A percentile compares a stretch with the other conserved stretches of the same genome.
These are phyloP conservation scores for Rhizopus arrhizus DNA, from an alignment of 371 early-diverging fungal genomes.

Conservation along the genomic window DNA sequence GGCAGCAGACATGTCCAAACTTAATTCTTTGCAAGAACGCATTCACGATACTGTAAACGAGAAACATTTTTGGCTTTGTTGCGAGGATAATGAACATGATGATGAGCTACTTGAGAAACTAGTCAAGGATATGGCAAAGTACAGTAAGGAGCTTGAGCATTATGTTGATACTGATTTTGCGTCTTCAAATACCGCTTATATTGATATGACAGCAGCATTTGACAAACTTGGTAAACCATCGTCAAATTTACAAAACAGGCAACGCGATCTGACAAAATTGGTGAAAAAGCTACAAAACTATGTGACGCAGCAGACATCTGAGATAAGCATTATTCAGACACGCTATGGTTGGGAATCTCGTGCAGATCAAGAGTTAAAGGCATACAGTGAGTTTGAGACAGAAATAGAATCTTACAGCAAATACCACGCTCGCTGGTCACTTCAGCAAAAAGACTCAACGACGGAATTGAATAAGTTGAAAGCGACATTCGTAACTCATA, in stretches of 20 bases:
- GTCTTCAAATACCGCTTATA: not conserved
- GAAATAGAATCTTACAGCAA: conserved; percentile 24
- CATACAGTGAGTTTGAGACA: conserved; percentile 18
- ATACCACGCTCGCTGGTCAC: conserved; percentile 29
- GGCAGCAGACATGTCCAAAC: not conserved
- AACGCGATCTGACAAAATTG: conserved; percentile 9
- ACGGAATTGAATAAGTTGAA: too few species aligned
- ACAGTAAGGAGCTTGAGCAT: not conserved
- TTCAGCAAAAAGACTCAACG: not conserved
- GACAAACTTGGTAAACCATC: not conserved
- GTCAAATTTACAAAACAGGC: not conserved
- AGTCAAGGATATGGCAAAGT: not conserved
- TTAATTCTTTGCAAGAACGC: conserved; percentile 16
- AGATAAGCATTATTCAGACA: conserved; percentile 14
- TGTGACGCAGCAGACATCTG: conserved; percentile 8
- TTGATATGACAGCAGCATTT: conserved; percentile 4
- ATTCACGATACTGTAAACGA: conserved; percentile 28
- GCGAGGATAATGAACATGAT: conserved; percentile 4
- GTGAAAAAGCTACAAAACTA: conserved; percentile 16
- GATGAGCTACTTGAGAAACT: not conserved
- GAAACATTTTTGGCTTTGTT: conserved; percentile 26
- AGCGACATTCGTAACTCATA: not conserved
- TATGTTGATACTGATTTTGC: not conserved
- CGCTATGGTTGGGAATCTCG: conserved; percentile 25
- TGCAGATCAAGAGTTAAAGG: conserved; percentile 14